Conservation (phyloP, 108 stramenopile genomes). For the Nannochloropsis gaditana region DNA sequence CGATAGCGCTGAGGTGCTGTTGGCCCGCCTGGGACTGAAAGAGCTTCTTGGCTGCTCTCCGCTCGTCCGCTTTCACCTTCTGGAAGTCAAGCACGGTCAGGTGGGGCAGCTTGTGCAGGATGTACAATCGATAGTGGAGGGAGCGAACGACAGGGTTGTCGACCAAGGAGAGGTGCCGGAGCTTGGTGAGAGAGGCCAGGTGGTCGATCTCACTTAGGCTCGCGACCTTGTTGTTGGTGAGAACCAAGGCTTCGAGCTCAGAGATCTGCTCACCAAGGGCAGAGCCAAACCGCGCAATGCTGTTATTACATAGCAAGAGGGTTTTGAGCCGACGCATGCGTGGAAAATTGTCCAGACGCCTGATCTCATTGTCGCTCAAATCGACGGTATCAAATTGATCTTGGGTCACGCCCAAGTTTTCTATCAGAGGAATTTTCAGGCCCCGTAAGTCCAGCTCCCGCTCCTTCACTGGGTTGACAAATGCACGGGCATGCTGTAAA, state of each 20-base stretch:
- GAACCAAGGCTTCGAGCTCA: constrained; percentile 38
- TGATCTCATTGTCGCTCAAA: constrained; percentile 55
- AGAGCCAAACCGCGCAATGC: constrained; percentile 37
- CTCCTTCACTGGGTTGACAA: constrained; percentile 45
- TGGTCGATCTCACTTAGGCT: constrained; percentile 46
- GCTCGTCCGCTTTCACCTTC: constrained; percentile 39
- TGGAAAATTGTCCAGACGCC: constrained; percentile 50
- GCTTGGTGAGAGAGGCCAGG: constrained; percentile 33
- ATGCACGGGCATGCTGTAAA: constrained; percentile 34
- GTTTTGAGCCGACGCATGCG: constrained; percentile 44
- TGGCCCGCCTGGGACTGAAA: background rate
- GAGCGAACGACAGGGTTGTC: constrained; percentile 47
- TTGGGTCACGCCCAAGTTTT: constrained; percentile 49
- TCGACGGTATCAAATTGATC: constrained; percentile 57
- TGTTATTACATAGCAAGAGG: constrained; percentile 53
- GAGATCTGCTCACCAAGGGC: constrained; percentile 43
- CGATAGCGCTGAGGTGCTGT: background rate
- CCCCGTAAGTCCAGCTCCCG: constrained; percentile 50
- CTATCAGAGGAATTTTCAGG: constrained; percentile 49
- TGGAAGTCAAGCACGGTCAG: constrained; percentile 52
- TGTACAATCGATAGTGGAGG: constrained; percentile 51
- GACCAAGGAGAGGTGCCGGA: constrained; percentile 44
- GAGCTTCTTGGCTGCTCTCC: background rate
- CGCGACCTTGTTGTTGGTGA: constrained; percentile 52
- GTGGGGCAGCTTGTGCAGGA: constrained; percentile 41